Conservation (phyloP, 305 asterid species). For the Ilex paraguariensis region DNA sequence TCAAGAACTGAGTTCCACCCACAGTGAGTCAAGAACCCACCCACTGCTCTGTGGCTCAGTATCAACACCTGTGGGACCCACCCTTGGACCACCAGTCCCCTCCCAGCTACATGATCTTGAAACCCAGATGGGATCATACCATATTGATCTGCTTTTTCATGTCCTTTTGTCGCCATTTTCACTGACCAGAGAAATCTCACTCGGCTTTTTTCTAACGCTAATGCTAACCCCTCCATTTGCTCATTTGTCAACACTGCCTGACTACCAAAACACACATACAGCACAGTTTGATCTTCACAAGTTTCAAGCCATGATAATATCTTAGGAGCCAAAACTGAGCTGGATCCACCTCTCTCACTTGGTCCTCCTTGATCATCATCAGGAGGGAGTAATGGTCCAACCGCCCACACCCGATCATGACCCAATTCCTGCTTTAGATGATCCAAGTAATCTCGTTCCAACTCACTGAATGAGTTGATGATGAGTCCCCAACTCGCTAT, state of each 20-base stretch:
- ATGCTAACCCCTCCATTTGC: constrained; percentile 46
- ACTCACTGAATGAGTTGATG: constrained; percentile 44
- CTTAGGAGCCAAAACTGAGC: constrained; percentile 19
- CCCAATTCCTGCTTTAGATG: constrained; percentile 32
- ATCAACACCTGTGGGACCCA: constrained; percentile 79
- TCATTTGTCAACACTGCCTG: constrained; percentile 56
- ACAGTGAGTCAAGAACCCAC: constrained; percentile 52
- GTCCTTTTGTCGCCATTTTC: constrained; percentile 54
- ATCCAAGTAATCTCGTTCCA: constrained; percentile 43
- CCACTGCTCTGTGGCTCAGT: constrained; percentile 36
- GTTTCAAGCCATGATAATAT: constrained; percentile 49
- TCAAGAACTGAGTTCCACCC: constrained; percentile 79
- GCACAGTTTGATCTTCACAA: constrained; percentile 38
- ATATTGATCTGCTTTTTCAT: constrained; percentile 24
- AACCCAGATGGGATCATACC: constrained; percentile 56
- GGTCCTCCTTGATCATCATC: constrained; percentile 16
- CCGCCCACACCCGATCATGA: constrained; percentile 52
- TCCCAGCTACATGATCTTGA: constrained; percentile 51
- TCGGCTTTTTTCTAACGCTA: constrained; percentile 52
- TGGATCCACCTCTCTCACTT: constrained; percentile 47
- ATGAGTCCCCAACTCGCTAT: constrained; percentile 43
- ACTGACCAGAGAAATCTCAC: constrained; percentile 42
- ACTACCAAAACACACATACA: constrained; percentile 70
- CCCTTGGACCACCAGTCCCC: constrained; percentile 57
- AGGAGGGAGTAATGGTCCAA: constrained; percentile 57